Base-by-base conservation (phyloP, 345 rosid species). In the Murraya paniculata region DNA sequence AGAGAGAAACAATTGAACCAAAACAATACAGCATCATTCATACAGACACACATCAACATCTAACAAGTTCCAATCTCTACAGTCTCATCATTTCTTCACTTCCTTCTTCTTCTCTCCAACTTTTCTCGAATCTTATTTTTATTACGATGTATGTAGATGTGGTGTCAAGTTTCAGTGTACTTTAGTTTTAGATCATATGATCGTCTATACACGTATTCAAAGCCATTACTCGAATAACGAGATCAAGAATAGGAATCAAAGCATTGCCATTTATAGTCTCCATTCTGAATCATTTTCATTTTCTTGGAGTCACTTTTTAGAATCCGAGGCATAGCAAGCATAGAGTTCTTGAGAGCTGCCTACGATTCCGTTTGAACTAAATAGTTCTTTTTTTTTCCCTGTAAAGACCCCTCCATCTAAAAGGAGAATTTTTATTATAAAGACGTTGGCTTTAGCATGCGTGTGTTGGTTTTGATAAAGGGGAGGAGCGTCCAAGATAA, bases 401-500 rank as follows among this genome's bases (percentile, higher is more conserved):
- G 79, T 73, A 45, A 74, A 68, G 75, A 77, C 38, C 55, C 36
- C 14, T 61, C 64, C 59, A 61, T 64, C 45, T 30, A 67, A 66
- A 62, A 73, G 5, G 71, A 60, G 58, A n/a, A 75, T 58, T 38
- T 38, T 39, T 62, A 28, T 64, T 71, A 78, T 79, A 79, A 60
- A 77, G 73, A 85, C 77, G 69, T 83, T 81, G 86, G 86, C 90
- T 87, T 79, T 87, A 82, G 83, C 82, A 88, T 88, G 89, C 86
- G 82, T 82, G 82, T 71, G 61, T 75, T 80, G 90, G 83, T 81
- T 84, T 82, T 85, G 80, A 86, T 85, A 91, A 86, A 86, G 82
- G 83, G 45, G 85, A 83, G 90, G 91, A 90, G 90, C 89, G 89
- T 89, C 89, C 39, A 82, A 81, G 72, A 71, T 72, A 68, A 79